These are phyloP conservation scores for Solanum corneliomulleri DNA, from an alignment of 257 asterid species.

Conservation along the genomic window DNA sequence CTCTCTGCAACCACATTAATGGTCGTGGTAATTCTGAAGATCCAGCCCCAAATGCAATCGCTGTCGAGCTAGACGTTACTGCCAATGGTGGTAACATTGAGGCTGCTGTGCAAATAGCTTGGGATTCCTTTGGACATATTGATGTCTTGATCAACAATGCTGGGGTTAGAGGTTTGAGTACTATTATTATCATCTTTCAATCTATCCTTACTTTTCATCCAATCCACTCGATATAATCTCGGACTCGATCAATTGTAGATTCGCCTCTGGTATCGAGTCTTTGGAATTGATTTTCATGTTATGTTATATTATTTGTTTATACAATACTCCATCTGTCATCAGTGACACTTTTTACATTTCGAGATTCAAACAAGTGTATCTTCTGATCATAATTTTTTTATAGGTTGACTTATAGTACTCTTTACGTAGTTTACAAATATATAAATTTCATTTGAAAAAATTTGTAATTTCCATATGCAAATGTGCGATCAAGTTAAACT, in stretches of 20 bases:
- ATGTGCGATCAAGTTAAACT: too few species aligned
- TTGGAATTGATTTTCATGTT: background rate
- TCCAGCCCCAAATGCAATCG: background rate
- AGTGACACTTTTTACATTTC: too few species aligned
- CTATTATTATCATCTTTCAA: background rate
- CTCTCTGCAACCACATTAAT: background rate
- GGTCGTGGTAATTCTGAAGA: background rate
- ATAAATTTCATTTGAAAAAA: too few species aligned
- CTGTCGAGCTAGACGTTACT: background rate
- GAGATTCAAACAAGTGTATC: too few species aligned
- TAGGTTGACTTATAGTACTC: too few species aligned
- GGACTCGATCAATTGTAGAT: background rate
- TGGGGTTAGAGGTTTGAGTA: background rate
- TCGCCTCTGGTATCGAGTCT: background rate
- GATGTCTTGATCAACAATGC: background rate
- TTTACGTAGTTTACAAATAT: too few species aligned
- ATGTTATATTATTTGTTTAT: background rate
- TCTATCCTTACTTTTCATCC: background rate
- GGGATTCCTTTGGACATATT: background rate
- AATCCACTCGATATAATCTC: background rate
- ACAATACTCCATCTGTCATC: background rate
- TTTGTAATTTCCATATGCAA: too few species aligned
- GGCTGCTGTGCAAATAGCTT: background rate
- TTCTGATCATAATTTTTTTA: too few species aligned
- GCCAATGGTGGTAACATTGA: background rate